Conservation (phyloP, 805 yeast species). For the Grigorovia transvaalensis region DNA sequence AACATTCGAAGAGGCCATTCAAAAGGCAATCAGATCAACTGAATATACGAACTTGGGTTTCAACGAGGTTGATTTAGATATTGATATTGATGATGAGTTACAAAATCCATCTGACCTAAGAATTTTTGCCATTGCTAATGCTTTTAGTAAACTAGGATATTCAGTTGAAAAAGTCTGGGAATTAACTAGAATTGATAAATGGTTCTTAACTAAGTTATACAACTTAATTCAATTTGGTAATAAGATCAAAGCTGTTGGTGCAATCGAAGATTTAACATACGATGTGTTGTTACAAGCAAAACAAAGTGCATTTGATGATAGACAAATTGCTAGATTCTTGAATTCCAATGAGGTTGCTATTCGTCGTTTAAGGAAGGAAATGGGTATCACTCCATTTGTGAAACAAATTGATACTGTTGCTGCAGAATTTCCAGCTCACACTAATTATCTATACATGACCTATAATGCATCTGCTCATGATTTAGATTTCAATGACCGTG, state of each 20-base stretch:
- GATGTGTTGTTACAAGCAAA: slow-evolving; percentile 70
- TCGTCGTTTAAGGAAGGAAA: slow-evolving; percentile 78
- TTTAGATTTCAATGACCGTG: slow-evolving; percentile 80
- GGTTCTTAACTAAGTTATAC: slow-evolving; percentile 86
- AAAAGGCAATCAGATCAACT: slow-evolving; percentile 85
- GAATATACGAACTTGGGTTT: slow-evolving; percentile 95
- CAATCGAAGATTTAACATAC: slow-evolving; percentile 49
- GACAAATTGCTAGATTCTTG: slow-evolving; percentile 85
- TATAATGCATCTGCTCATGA: slow-evolving; percentile 88
- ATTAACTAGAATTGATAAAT: slow-evolving; percentile 84
- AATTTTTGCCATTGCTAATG: slow-evolving; percentile 92
- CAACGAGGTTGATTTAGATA: slow-evolving; percentile 77
- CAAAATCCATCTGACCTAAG: slow-evolving; percentile 98
- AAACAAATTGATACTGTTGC: slow-evolving; percentile 98
- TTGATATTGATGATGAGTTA: slow-evolving; percentile 85
- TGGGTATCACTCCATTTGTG: slow-evolving; percentile 81
- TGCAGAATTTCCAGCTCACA: slow-evolving; percentile 95
- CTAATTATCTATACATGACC: slow-evolving; percentile 90
- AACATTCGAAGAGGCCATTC: slow-evolving; percentile 95
- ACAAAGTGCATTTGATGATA: slow-evolving; percentile 93
- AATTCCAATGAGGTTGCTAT: slow-evolving; percentile 88
- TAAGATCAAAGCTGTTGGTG: slow-evolving; percentile 45
- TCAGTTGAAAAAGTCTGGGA: slow-evolving; percentile 87
- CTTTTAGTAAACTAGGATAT: slow-evolving; percentile 69
- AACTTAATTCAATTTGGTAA: slow-evolving; percentile 64